phyloP scores from a whole-genome alignment of 2,329 filamentous ascomycete genomes.

The Berkeleyomyces rouxiae region DNA sequence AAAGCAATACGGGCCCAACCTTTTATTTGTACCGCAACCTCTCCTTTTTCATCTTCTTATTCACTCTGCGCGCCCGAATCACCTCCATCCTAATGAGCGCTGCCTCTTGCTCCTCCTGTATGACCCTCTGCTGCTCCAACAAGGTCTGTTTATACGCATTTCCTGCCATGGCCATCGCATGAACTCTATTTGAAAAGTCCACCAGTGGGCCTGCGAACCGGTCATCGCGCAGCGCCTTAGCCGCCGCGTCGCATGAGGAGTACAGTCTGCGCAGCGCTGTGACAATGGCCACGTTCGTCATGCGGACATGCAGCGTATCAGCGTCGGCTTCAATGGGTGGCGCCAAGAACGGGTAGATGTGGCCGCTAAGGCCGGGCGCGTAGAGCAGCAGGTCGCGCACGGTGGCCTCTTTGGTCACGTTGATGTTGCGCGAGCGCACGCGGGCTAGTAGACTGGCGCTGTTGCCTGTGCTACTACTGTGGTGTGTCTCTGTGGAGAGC shows the following conservation, averaged over 20 bases:
- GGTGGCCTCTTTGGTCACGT: background rate
- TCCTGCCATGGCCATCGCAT: conserved; percentile 6
- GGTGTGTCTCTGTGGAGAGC: background rate
- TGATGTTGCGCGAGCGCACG: background rate
- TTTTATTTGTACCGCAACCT: background rate
- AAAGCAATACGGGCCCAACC: background rate
- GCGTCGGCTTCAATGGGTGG: background rate
- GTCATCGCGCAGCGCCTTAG: background rate
- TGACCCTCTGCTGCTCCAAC: background rate
- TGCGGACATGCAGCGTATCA: background rate
- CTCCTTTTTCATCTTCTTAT: conserved; percentile 2
- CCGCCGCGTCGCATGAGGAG: background rate
- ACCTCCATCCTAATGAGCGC: background rate
- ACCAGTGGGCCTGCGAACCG: conserved; percentile 8
- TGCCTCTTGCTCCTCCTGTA: background rate
- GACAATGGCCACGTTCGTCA: conserved; percentile 5
- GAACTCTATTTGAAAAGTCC: conserved; percentile 9
- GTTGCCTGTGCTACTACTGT: background rate
- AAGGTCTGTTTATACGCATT: background rate
- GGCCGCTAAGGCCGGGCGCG: background rate
- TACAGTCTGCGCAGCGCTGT: conserved; percentile 3
- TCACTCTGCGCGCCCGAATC: background rate
- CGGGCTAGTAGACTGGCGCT: background rate
- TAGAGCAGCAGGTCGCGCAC: conserved; percentile 6
- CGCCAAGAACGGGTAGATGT: conserved; percentile 8